Percentiles rank a stretch among this genome's conserved stretches.
Evolutionary conservation across 257 asterid species (phyloP).

Genomic region (Scutellaria baicalensis): DNA sequence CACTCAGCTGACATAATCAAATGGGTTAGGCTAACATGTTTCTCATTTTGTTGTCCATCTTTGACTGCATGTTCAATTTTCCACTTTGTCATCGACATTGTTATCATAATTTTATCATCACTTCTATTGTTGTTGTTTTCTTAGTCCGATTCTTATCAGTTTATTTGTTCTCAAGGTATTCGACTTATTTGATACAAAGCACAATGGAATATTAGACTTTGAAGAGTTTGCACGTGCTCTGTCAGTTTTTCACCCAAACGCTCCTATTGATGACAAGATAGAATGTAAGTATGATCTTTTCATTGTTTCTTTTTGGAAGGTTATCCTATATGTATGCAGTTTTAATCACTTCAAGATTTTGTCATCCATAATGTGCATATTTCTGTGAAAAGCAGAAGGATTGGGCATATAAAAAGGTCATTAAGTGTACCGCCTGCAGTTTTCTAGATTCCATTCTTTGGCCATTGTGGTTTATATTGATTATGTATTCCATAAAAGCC

Average conservation of each 20-base stretch:
- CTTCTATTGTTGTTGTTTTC: not conserved
- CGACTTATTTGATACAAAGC: conserved; percentile 77
- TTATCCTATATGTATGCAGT: not conserved
- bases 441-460: not conserved
- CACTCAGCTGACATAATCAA: conserved; percentile 4
- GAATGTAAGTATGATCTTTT: conserved; percentile 46
- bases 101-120: conserved; percentile 1
- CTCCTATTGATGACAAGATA: conserved; percentile 73
- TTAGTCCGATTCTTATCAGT: not conserved
- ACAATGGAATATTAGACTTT: conserved; percentile 70
- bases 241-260: conserved; percentile 87
- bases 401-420: not conserved
- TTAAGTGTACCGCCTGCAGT: not conserved
- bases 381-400: not conserved
- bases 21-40: not conserved
- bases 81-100: not conserved
- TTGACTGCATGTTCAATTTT: not conserved
- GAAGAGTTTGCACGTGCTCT: conserved; percentile 87
- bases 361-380: not conserved
- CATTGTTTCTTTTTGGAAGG: not conserved
- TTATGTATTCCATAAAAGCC: not conserved
- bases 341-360: not conserved
- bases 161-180: conserved; percentile 43
- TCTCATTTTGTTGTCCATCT: not conserved
- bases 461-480: not conserved